Base-by-base conservation (phyloP, 2,329 filamentous ascomycete species). In the Talaromyces sp. region DNA sequence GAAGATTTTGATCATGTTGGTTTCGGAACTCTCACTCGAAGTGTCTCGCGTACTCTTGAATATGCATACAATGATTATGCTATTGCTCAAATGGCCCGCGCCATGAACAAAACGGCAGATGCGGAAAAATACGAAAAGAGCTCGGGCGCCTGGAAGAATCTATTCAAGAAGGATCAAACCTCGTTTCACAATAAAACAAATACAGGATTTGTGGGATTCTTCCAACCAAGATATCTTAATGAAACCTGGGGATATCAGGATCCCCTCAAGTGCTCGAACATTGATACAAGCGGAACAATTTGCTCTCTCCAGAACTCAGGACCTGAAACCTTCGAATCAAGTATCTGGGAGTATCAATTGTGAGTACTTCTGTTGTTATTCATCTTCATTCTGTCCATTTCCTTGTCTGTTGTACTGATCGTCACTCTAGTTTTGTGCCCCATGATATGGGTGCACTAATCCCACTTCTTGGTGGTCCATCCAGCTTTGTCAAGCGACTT, bases 21-120 rank as follows among this genome's bases (percentile, higher is more conserved):
- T 2, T 85, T 86, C 30, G 88, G 88, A 0, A 85, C 86, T 0
- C 82, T 88, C 73, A 90, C 88, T 0, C 79, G 88, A 10, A 86
- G 82, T 55, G 82, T 91, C 39, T 89, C 85, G 1, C 80, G 88
- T 13, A 91, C 87, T 0, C 78, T 91, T 2, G 88, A 91, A 66
- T 91, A 91, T 65, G 82, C 86, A 4, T 91, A 91, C 70, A 85
- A 91, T 61, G 88, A 91, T 71, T 91, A 83, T 64, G 82, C 80
- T 51, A 84, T 89, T 51, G 75, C 84, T 0, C 78, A 85, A 35
- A 83, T 90, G 52, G 86, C 86, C 0, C 77, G 75, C 1, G 77
- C 75, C 0, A 66, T 89, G 19, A 82, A 82, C 11, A 78, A 81
- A 17, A 76, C 74, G 3, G 71, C 63, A 0, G 86, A 88, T 44